phyloP scores from a whole-genome alignment of 2,329 filamentous ascomycete species.

The Cryphonectria japonica region DNA sequence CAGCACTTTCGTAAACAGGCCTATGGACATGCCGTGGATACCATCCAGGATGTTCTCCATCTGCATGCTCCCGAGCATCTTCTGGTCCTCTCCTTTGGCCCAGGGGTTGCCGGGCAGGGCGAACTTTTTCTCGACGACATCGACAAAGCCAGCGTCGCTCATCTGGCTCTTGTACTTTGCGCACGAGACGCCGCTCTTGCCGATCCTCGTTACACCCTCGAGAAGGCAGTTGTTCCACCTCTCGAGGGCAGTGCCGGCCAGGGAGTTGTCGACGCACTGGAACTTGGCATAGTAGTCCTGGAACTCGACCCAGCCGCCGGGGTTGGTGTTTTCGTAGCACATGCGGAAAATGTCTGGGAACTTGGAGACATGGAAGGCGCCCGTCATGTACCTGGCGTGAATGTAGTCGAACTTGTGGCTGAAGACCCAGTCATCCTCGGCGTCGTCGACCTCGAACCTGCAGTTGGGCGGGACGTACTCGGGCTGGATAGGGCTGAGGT shows the following conservation, averaged over 20 bases:
- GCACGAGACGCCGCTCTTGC: constrained; percentile 22
- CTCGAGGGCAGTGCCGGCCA: constrained; percentile 32
- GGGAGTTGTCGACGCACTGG: constrained; percentile 30
- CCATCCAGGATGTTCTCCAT: constrained; percentile 41
- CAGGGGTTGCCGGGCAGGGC: constrained; percentile 42
- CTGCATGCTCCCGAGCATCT: constrained; percentile 42
- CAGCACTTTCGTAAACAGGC: constrained; percentile 38
- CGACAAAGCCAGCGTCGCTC: constrained; percentile 38
- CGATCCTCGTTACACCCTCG: constrained; percentile 28
- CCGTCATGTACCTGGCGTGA: constrained; percentile 33
- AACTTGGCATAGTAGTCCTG: constrained; percentile 33
- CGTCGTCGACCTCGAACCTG: constrained; percentile 35
- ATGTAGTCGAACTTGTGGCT: constrained; percentile 33
- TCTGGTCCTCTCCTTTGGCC: constrained; percentile 42
- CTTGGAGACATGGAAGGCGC: constrained; percentile 26
- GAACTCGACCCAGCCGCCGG: constrained; percentile 34
- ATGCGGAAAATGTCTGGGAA: constrained; percentile 29
- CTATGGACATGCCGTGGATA: constrained; percentile 38
- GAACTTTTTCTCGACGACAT: constrained; percentile 38
- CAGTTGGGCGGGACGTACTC: constrained; percentile 35
- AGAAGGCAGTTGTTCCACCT: constrained; percentile 32
- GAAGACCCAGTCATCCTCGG: constrained; percentile 34
- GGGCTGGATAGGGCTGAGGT: constrained; percentile 35
- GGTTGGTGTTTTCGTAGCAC: constrained; percentile 32
- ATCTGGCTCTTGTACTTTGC: constrained; percentile 31